A percentile compares a stretch with the other conserved stretches of the same genome.
phyloP scores from a whole-genome alignment of 108 stramenopile species.

The Schizochytrium sp. region DNA sequence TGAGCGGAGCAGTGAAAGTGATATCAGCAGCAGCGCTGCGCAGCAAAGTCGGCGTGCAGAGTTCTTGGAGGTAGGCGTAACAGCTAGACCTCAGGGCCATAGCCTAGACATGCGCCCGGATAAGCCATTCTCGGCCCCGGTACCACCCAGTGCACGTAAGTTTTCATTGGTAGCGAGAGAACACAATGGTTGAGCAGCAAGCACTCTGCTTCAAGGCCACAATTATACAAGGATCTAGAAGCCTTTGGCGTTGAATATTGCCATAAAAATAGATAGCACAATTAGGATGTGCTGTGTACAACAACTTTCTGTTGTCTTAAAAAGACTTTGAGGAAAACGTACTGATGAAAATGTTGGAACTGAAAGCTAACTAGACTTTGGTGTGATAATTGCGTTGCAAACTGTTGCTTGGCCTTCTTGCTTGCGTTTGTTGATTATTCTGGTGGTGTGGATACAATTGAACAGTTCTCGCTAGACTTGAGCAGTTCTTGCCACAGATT shows the following conservation, averaged over 20 bases:
- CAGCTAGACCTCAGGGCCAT: neutral
- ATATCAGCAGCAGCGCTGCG: neutral
- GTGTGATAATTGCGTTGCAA: too few species aligned
- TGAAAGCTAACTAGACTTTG: too few species aligned
- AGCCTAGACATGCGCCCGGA: neutral
- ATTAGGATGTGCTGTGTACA: too few species aligned
- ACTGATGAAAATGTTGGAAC: too few species aligned
- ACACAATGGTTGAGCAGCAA: neutral
- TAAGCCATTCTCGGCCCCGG: conserved; percentile 1
- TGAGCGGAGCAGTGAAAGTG: conserved; percentile 3
- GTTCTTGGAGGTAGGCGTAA: conserved; percentile 9
- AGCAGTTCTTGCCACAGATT: conserved; percentile 45
- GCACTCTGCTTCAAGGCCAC: neutral
- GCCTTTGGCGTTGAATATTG: neutral
- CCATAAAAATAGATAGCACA: too few species aligned
- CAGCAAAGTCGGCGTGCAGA: neutral
- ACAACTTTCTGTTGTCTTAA: too few species aligned
- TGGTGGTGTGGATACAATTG: neutral
- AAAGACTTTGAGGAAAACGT: too few species aligned
- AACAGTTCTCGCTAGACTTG: conserved; percentile 18
- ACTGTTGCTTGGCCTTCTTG: too few species aligned
- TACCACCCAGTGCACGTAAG: conserved; percentile 27
- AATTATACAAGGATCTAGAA: neutral
- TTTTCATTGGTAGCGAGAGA: neutral
- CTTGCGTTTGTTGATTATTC: too few species aligned